Evolutionary conservation across 73 alveolate species (phyloP).

Genomic region (Paramecium caudatum): DNA sequence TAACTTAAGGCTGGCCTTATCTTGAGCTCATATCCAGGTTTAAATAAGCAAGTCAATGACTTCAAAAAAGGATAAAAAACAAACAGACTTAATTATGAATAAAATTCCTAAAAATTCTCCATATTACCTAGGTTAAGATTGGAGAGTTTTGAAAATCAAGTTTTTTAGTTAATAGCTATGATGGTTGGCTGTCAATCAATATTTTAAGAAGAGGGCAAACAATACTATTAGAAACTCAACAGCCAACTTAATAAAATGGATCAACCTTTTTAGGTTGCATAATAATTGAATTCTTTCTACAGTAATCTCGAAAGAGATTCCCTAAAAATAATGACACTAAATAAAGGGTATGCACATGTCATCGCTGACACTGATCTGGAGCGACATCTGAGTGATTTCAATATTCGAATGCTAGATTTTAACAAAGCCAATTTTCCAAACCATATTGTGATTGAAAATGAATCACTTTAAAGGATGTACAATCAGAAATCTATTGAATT

Average conservation of each 20-base stretch:
- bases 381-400: slow-evolving; percentile 5
- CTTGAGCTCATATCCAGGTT: neutral
- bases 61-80: neutral
- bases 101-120: neutral
- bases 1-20: slow-evolving; percentile 39
- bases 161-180: slow-evolving; percentile 36
- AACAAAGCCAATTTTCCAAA: slow-evolving; percentile 14
- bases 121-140: slow-evolving; percentile 59
- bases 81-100: neutral
- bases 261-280: slow-evolving; percentile 2
- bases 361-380: slow-evolving; percentile 61
- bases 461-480: slow-evolving; percentile 1
- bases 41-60: neutral
- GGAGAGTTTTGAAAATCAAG: slow-evolving; percentile 55
- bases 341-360: slow-evolving; percentile 55
- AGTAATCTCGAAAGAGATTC: slow-evolving; percentile 54
- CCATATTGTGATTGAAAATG: slow-evolving; percentile 12
- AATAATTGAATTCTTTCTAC: slow-evolving; percentile 30
- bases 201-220: slow-evolving; percentile 16
- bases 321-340: slow-evolving; percentile 24
- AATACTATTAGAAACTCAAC: slow-evolving; percentile 7
- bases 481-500: slow-evolving; percentile 51
- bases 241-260: slow-evolving; percentile 1
- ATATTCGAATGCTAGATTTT: neutral
- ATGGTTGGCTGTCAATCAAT: slow-evolving; percentile 49